Conservation (phyloP, 169 alveolate species). For the Ichthyophthirius multifiliis region DNA sequence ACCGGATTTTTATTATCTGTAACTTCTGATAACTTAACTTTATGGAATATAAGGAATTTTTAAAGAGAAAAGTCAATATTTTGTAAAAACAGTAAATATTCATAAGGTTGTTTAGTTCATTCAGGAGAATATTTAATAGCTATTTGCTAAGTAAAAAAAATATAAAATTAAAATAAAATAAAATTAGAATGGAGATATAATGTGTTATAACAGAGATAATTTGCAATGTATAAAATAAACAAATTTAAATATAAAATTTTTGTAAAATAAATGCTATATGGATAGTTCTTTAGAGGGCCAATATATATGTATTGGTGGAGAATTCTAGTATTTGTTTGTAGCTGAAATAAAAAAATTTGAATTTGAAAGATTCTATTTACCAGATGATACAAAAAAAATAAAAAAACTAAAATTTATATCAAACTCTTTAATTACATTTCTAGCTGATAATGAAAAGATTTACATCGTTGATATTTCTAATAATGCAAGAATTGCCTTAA, state of each 20-base stretch:
- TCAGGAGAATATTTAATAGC: background rate
- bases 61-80: constrained; percentile 1
- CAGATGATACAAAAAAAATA: background rate
- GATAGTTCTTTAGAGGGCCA: background rate
- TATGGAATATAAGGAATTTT: background rate
- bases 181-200: background rate
- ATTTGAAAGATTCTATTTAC: background rate
- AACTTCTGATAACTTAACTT: background rate
- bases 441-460: background rate
- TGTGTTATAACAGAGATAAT: background rate
- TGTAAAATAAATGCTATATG: background rate
- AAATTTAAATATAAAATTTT: background rate
- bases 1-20: background rate
- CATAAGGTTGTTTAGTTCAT: background rate
- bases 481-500: background rate
- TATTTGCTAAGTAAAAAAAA: background rate
- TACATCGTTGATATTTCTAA: background rate
- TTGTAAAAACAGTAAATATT: background rate
- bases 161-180: background rate
- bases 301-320: background rate
- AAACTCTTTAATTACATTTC: background rate
- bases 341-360: background rate
- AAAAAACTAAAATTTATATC: background rate
- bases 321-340: background rate
- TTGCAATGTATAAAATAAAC: background rate